phyloP scores from a whole-genome alignment of 108 stramenopile species.

The Mayamaea pseudoterrestris region DNA sequence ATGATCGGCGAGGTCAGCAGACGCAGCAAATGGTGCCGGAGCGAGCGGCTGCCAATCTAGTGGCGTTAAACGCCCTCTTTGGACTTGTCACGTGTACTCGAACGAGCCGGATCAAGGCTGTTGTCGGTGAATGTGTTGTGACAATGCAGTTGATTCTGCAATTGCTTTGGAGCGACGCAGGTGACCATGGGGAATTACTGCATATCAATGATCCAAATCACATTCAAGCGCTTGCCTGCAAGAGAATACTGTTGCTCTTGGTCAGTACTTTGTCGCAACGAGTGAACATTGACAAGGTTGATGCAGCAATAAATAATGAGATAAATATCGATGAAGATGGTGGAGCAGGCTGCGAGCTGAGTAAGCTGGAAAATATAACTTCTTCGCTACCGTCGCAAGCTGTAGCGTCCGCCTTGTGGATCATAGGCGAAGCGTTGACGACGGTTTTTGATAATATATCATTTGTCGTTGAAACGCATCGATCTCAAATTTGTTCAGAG shows the following conservation, averaged over 20 bases:
- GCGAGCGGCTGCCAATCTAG: constrained; percentile 48
- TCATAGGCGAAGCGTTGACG: constrained; percentile 47
- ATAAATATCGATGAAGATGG: constrained; percentile 38
- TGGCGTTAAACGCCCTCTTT: constrained; percentile 68
- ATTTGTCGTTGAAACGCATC: neutral
- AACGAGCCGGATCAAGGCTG: constrained; percentile 22
- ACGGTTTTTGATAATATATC: neutral
- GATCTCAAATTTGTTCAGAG: constrained; percentile 48
- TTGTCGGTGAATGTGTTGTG: constrained; percentile 78
- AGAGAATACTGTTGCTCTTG: constrained; percentile 59
- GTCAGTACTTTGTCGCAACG: constrained; percentile 28
- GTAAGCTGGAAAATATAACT: constrained; percentile 14
- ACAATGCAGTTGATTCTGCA: constrained; percentile 82
- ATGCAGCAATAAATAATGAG: constrained; percentile 19
- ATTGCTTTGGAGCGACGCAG: constrained; percentile 38
- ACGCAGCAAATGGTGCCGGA: constrained; percentile 19
- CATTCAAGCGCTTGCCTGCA: constrained; percentile 39
- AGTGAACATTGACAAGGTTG: constrained; percentile 9
- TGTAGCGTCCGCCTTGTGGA: constrained; percentile 56
- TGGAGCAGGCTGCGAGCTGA: constrained; percentile 15
- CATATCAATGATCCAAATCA: constrained; percentile 42
- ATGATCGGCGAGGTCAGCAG: constrained; percentile 51
- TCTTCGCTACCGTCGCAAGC: constrained; percentile 39
- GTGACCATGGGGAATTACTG: constrained; percentile 2
- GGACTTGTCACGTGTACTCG: constrained; percentile 81